Evolutionary conservation across 179 eudicot genomes (phyloP), one percentile per base, ranked within the genome.

Genomic region (Silene vulgaris): DNA sequence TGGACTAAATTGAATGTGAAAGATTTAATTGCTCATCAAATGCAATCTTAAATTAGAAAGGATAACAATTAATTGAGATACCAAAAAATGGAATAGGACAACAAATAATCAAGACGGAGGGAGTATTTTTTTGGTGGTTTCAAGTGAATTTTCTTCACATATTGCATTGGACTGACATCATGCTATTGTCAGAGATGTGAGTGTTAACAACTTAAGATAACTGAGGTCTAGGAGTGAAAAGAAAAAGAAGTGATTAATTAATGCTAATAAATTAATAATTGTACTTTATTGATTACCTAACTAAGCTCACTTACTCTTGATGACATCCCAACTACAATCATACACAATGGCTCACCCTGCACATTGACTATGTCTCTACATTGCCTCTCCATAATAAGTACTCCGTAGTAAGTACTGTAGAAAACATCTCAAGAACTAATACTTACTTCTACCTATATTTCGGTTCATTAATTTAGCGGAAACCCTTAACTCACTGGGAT

Each of bases 131-230:
- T 3, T 20, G 5, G 17, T 66, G 73, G 48, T 48, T 69, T 35
- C 0, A 68, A 45, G 32, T 54, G 20, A 16, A 12, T 37, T 21
- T 8, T 48, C 57, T 7, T 13, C 64, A 32, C 30, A 63, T 28
- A 66, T 63, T 77, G 66, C 67, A 66, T 63, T 77, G 59, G 40
- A 69, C 54, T 75, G 75, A 78, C 79, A 73, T 82, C 82, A 82
- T 78, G 82, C 79, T 78, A 65, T 72, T 65, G 74, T 66, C 72
- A 81, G 54, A 52, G 17, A 5, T 28, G 76, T 48, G 69, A 63
- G 35, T 73, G 72, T 30, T 74, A 14, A 50, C 69, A 43, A 43
- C 14, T 43, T 40, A 8, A 21, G 61, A 70, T 1, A 37, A 45
- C 4, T 77, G 14, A 1, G 26, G 26, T 23, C 26, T 23, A 23